Base-by-base conservation (phyloP, 345 rosid species). In the Citrus inodora region DNA sequence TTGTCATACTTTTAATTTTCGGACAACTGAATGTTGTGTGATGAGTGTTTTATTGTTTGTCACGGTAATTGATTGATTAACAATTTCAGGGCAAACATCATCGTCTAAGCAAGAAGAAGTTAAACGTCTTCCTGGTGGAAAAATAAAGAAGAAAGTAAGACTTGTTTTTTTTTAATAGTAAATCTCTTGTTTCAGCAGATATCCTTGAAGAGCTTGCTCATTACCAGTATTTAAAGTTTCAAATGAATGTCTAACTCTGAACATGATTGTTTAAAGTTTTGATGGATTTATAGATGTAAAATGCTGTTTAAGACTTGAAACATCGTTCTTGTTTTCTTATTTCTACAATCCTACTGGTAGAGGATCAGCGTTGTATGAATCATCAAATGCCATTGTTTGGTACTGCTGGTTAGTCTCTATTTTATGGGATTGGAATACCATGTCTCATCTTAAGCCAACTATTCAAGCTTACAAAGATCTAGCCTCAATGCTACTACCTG, bases 121-220 rank as follows among this genome's bases (percentile, higher is more conserved):
- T 27, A 95, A 93, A 76, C 96, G 97, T 53, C 96, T 93, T 42
- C 97, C 99, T 53, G 98, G 98, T 48, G 98, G 97, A 30, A 95
- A 95, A 85, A 32, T 93, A 28, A 93, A 95, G 91, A 95, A 92
- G 89, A 95, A 95, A 90, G 99, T 95, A 81, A 87, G 88, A 66
- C 63, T 46, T 3, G 4, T 24, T 28, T 9, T 8, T 25, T 28
- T 5, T 14, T 8, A 3, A 0, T 13, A 46, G 4, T 11, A 46
- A 13, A 46, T 46, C 51, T 17, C 8, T 61, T 65, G n/a, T 59
- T 67, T 61, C 55, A 16, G 68, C 38, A n/a, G 30, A 70, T 46
- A 35, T 64, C 27, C 42, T 66, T 66, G 48, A 35, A 66, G 7
- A 69, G 72, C 33, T 27, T 69, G 28, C 48, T 16, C 22, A 51